These are phyloP conservation scores for Pyronema omphalodes DNA, from an alignment of 495 filamentous ascomycete species.

Conservation along the genomic window DNA sequence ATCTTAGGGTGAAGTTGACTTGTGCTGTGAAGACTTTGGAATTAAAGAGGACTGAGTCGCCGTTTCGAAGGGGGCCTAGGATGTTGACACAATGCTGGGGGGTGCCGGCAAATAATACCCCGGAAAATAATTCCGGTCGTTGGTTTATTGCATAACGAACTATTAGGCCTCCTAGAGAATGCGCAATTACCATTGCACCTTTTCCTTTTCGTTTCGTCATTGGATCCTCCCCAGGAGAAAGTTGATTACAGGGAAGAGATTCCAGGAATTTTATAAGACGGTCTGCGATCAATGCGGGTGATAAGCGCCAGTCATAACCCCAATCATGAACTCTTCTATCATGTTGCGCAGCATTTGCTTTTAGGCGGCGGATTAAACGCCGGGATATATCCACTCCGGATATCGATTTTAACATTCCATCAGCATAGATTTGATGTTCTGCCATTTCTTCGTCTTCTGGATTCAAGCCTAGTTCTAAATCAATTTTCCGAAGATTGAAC, in stretches of 20 bases:
- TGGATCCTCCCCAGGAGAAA: slow-evolving; percentile 6
- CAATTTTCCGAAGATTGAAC: slow-evolving; percentile 76
- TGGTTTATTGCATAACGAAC: slow-evolving; percentile 79
- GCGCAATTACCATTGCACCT: slow-evolving; percentile 69
- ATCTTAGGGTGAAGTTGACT: slow-evolving; percentile 85
- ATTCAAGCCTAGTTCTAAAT: slow-evolving; percentile 71
- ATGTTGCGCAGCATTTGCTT: slow-evolving; percentile 42
- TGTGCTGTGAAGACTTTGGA: slow-evolving; percentile 83
- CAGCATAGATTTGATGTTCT: slow-evolving; percentile 60
- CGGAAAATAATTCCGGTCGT: slow-evolving; percentile 69
- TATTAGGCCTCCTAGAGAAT: slow-evolving; percentile 79
- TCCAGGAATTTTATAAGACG: slow-evolving; percentile 54
- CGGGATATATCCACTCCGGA: slow-evolving; percentile 82
- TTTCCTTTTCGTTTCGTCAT: slow-evolving; percentile 29
- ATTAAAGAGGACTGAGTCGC: slow-evolving; percentile 77
- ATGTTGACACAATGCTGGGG: slow-evolving; percentile 82
- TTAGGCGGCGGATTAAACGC: slow-evolving; percentile 57
- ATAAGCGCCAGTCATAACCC: slow-evolving; percentile 90
- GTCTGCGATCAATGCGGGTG: slow-evolving; percentile 55
- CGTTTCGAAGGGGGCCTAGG: slow-evolving; percentile 73
- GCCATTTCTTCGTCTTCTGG: slow-evolving; percentile 74
- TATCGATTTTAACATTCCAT: slow-evolving; percentile 74
- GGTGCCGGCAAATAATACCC: slow-evolving; percentile 70
- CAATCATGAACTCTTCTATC: slow-evolving; percentile 71
- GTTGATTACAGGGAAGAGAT: slow-evolving; percentile 52